Conservation (phyloP, 352 stramenopile genomes). For the Pythium periplocum region DNA sequence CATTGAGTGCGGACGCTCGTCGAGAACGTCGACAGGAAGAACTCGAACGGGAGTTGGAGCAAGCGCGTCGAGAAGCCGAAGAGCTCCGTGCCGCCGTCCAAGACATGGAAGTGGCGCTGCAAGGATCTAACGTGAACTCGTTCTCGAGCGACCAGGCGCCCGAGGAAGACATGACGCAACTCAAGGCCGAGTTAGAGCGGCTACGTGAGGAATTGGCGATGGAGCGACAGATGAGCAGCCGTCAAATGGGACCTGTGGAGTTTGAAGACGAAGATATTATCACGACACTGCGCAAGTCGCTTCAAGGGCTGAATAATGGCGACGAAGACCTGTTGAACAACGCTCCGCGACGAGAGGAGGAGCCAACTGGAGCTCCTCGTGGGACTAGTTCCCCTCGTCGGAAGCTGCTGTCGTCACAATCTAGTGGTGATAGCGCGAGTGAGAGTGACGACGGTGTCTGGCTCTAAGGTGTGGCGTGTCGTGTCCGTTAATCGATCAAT, state of each 20-base stretch:
- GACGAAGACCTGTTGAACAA: slow-evolving; percentile 7
- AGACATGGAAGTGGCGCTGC: slow-evolving; percentile 55
- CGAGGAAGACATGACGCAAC: slow-evolving; percentile 38
- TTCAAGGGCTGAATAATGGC: slow-evolving; percentile 7
- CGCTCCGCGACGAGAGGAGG: no score
- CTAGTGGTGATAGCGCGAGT: neutral
- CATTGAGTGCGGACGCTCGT: slow-evolving; percentile 39
- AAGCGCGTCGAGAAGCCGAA: slow-evolving; percentile 50
- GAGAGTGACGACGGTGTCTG: slow-evolving; percentile 52
- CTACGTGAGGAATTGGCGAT: slow-evolving; percentile 46
- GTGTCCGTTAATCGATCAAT: no score
- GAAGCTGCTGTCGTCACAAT: no score
- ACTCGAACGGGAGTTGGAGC: slow-evolving; percentile 52
- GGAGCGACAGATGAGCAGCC: slow-evolving; percentile 38
- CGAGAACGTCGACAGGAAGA: slow-evolving; percentile 39
- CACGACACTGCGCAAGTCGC: slow-evolving; percentile 14
- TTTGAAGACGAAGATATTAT: slow-evolving; percentile 21
- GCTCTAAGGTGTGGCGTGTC: slow-evolving; percentile 23
- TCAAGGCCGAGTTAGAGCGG: slow-evolving; percentile 42
- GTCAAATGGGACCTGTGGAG: slow-evolving; percentile 13
- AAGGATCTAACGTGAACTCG: slow-evolving; percentile 41
- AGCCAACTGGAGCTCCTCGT: no score
- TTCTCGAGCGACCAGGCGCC: slow-evolving; percentile 59
- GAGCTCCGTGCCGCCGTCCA: slow-evolving; percentile 45
- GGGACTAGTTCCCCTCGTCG: no score